A percentile compares a stretch with the other conserved stretches of the same genome.
Conservation (phyloP, 1,284 basidiomycete genomes). For the Ceratobasidium theobromae region DNA sequence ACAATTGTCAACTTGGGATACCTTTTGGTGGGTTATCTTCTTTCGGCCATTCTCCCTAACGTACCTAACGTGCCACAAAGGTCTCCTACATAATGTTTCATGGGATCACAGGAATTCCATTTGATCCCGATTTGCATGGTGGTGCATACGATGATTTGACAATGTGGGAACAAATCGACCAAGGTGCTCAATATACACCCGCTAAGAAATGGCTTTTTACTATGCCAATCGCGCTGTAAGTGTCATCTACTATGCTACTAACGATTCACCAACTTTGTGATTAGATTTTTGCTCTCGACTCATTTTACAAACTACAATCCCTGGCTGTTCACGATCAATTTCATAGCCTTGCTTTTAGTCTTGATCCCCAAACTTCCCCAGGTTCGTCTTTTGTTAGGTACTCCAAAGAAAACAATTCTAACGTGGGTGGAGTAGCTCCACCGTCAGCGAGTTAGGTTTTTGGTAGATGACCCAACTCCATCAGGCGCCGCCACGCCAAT, state of each 20-base stretch:
- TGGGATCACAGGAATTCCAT: slow-evolving; percentile 95
- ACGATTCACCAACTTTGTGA: slow-evolving; percentile 21
- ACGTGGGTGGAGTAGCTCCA: slow-evolving; percentile 57
- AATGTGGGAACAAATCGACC: slow-evolving; percentile 99
- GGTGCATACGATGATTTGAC: slow-evolving; percentile 98
- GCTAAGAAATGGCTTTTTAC: slow-evolving; percentile 97
- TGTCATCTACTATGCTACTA: slow-evolving; percentile 36
- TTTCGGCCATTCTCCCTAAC: background rate
- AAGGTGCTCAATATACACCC: slow-evolving; percentile 97
- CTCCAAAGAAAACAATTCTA: slow-evolving; percentile 1
- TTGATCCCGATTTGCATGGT: slow-evolving; percentile 81
- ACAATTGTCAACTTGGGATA: slow-evolving; percentile 92
- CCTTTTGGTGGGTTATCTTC: slow-evolving; percentile 69
- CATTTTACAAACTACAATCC: slow-evolving; percentile 98
- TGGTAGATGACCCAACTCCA: slow-evolving; percentile 41
- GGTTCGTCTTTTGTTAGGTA: slow-evolving; percentile 48
- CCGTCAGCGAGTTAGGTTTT: slow-evolving; percentile 73
- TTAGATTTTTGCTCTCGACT: slow-evolving; percentile 92
- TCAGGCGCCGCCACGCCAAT: slow-evolving; percentile 36
- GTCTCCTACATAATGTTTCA: slow-evolving; percentile 98
- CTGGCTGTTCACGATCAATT: slow-evolving; percentile 89
- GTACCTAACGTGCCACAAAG: slow-evolving; percentile 49
- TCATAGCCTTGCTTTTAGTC: slow-evolving; percentile 76
- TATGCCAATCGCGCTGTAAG: slow-evolving; percentile 88
- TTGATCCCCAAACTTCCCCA: slow-evolving; percentile 96